phyloP scores from a whole-genome alignment of 2,329 filamentous ascomycete genomes.

The Colletotrichum gigasporum region DNA sequence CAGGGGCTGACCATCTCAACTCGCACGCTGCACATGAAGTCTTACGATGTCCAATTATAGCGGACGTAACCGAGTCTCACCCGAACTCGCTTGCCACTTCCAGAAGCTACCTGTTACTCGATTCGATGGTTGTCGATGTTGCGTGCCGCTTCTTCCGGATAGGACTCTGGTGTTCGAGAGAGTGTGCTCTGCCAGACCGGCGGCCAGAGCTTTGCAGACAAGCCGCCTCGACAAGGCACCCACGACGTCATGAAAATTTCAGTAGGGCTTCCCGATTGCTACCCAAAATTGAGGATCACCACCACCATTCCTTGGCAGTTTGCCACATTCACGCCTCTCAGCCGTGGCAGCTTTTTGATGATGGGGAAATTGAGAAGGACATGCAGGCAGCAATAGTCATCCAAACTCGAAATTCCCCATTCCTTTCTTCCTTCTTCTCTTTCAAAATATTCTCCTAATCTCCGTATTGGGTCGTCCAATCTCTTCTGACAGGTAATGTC shows the following conservation, averaged over 20 bases:
- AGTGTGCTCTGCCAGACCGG: not conserved
- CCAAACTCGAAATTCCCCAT: constrained; percentile 4
- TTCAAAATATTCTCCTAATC: constrained; percentile 1
- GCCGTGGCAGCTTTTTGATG: not conserved
- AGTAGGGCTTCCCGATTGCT: not conserved
- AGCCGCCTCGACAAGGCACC: not conserved
- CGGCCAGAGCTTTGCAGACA: not conserved
- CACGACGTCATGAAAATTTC: constrained; percentile 7
- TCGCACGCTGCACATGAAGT: not conserved
- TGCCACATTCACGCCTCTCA: constrained; percentile 8
- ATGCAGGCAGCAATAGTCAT: constrained; percentile 1
- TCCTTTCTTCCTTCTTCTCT: not conserved
- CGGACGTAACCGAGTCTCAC: constrained; percentile 9
- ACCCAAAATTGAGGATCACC: not conserved
- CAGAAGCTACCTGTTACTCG: not conserved
- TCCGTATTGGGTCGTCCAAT: constrained; percentile 16
- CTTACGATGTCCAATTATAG: constrained; percentile 28
- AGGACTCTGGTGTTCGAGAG: not conserved
- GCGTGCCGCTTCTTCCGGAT: constrained; percentile 4
- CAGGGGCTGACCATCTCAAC: not conserved
- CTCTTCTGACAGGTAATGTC: constrained; percentile 12
- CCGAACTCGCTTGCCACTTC: constrained; percentile 5
- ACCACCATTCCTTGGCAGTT: not conserved
- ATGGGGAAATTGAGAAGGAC: not conserved
- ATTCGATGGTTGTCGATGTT: not conserved